A percentile compares a stretch with the other conserved stretches of the same genome.
Evolutionary conservation across 306 rosid genomes (phyloP).

Genomic region (Pyrus communis): DNA sequence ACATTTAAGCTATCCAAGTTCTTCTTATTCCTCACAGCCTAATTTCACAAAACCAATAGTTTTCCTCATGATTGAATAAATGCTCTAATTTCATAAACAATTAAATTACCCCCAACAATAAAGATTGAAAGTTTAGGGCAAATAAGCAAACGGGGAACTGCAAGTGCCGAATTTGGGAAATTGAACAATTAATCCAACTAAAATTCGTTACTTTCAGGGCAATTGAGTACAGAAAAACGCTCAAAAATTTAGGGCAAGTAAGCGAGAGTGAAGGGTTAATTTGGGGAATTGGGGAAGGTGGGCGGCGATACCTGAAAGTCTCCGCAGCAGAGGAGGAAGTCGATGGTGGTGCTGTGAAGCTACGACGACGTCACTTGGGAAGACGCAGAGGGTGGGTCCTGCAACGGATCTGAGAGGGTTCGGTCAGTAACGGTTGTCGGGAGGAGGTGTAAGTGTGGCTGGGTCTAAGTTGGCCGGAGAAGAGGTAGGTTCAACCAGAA

Average conservation of each 20-base stretch:
- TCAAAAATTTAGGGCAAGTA: background rate
- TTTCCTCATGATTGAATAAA: no score
- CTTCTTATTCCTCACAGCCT: slow-evolving; percentile 82
- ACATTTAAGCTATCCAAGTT: slow-evolving; percentile 58
- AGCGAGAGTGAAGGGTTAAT: background rate
- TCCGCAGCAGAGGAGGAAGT: slow-evolving; percentile 90
- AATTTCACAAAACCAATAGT: background rate
- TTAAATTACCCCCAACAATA: background rate
- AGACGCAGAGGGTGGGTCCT: no score
- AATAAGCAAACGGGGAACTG: background rate
- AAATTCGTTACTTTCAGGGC: background rate
- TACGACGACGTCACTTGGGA: no score
- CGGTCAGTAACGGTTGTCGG: no score
- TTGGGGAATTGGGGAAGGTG: background rate
- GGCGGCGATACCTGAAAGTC: slow-evolving; percentile 54
- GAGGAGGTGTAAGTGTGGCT: no score
- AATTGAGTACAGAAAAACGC: background rate
- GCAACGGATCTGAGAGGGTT: no score
- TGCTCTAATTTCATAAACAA: background rate
- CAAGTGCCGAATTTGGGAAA: background rate
- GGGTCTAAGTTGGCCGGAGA: no score
- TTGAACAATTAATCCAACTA: background rate
- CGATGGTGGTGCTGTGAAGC: slow-evolving; percentile 45
- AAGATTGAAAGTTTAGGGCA: background rate
- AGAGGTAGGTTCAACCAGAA: no score